Base-by-base conservation (phyloP, 768 basidiomycete genomes). In the Gymnopilus junonius region DNA sequence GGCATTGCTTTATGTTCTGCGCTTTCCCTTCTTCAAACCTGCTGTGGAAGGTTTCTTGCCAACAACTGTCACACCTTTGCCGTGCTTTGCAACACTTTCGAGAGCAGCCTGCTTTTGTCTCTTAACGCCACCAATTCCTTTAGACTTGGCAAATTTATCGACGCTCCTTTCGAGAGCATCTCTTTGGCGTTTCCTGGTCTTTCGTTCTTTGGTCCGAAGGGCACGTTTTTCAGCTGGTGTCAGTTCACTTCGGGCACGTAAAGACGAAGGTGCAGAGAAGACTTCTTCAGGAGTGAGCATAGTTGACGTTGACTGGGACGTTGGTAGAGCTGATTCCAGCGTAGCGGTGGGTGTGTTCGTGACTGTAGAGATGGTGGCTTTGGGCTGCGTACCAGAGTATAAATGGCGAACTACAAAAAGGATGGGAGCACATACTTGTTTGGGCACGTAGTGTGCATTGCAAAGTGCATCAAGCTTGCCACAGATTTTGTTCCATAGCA, bases 271-370 rank as follows among this genome's bases (percentile, higher is more conserved):
- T 0, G 91, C 85, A 0, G 89, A 80, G 68, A 91, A 91, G 14
- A 99, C 79, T 76, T 99, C 97, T 73, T 99, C 95, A 1, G 97
- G 97, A 0, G 97, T 94, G 43, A 99, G 84, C 82, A 95, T 90
- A 0, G 87, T 89, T 2, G 90, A 82, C 0, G 84, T 79, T 0
- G 94, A 89, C 68, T 88, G 87, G 8, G 88, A 84, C 0, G 93
- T 92, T 0, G 97, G 97, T 5, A 99, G 82, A 0, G 96, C 94
- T 1, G 95, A 95, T 75, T 99, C 97, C 67, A 99, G 75, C 3
- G 88, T 83, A 25, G 94, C 85, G 1, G 92, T 89, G 0, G 96
- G 85, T 4, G 92, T 80, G 70, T 99, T 95, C 12, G 91, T 82
- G 34, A 98, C 76, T 0, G 94, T 93, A 1, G 90, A 87, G 69